These are phyloP conservation scores for Candida albicans DNA, from an alignment of 1,139 yeast genomes.

Conservation along the genomic window DNA sequence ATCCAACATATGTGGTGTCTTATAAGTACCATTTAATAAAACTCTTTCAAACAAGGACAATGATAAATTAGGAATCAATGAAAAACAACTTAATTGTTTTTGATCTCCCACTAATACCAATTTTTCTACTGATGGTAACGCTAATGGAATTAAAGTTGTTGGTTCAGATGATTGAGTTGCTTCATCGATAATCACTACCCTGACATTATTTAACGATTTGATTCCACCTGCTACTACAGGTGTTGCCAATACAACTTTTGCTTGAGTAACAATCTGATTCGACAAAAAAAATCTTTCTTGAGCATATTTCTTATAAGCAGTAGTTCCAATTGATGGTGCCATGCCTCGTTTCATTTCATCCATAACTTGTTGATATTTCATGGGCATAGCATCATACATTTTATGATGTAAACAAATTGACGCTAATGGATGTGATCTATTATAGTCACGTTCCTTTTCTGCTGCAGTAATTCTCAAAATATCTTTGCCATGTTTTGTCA, in stretches of 20 bases:
- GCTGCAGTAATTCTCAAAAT: conserved; percentile 61
- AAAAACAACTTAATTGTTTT: conserved; percentile 62
- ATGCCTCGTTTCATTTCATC: conserved; percentile 38
- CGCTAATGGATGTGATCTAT: conserved; percentile 52
- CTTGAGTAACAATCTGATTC: conserved; percentile 47
- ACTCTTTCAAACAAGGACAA: conserved; percentile 62
- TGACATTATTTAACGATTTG: conserved; percentile 54
- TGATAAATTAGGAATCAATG: conserved; percentile 61
- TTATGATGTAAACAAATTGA: conserved; percentile 66
- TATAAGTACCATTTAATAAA: conserved; percentile 54
- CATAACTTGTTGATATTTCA: conserved; percentile 40
- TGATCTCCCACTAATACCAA: conserved; percentile 77
- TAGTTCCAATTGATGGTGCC: conserved; percentile 27
- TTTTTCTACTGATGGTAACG: conserved; percentile 65
- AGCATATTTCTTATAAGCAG: conserved; percentile 49
- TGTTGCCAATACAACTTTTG: conserved; percentile 69
- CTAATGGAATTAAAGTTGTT: conserved; percentile 64
- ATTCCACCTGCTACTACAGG: conserved; percentile 73
- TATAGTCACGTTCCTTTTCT: conserved; percentile 63
- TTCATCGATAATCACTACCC: conserved; percentile 64
- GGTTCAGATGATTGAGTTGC: conserved; percentile 75
- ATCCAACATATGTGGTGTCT: conserved; percentile 64
- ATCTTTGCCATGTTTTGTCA: conserved; percentile 49
- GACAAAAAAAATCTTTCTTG: conserved; percentile 38
- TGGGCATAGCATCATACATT: conserved; percentile 51